These are phyloP conservation scores for Boletus rufocinnamomeus DNA, from an alignment of 768 basidiomycete genomes.

Conservation along the genomic window DNA sequence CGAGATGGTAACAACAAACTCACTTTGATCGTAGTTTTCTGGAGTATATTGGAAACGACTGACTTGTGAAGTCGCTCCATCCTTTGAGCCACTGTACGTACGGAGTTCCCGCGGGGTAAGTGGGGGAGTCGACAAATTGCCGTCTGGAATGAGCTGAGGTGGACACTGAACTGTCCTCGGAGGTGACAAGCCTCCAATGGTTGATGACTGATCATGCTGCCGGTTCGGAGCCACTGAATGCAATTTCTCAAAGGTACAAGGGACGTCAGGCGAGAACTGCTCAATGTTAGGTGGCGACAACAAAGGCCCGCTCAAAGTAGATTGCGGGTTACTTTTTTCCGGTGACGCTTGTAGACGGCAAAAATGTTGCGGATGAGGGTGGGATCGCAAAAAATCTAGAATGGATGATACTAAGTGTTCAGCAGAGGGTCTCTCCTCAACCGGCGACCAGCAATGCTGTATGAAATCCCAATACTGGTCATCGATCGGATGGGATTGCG, in stretches of 20 bases:
- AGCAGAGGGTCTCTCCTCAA: constrained; percentile 5
- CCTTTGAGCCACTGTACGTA: neutral
- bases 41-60: neutral
- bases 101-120: neutral
- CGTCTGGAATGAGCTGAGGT: neutral
- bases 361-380: neutral
- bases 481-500: constrained; percentile 7
- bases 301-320: too few relatives aligned
- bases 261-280: neutral
- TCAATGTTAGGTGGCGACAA: neutral
- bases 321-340: neutral
- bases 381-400: neutral
- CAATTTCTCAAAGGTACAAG: neutral
- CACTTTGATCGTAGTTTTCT: neutral
- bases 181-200: neutral
- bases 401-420: neutral
- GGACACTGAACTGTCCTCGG: neutral
- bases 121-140: neutral
- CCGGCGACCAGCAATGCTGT: constrained; percentile 6
- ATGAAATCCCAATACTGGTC: constrained; percentile 12
- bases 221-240: neutral
- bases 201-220: neutral
- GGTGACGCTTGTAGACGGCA: neutral
- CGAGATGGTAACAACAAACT: neutral
- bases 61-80: neutral